Evolutionary conservation across 345 rosid species (phyloP).

Genomic region (Microcos paniculata): DNA sequence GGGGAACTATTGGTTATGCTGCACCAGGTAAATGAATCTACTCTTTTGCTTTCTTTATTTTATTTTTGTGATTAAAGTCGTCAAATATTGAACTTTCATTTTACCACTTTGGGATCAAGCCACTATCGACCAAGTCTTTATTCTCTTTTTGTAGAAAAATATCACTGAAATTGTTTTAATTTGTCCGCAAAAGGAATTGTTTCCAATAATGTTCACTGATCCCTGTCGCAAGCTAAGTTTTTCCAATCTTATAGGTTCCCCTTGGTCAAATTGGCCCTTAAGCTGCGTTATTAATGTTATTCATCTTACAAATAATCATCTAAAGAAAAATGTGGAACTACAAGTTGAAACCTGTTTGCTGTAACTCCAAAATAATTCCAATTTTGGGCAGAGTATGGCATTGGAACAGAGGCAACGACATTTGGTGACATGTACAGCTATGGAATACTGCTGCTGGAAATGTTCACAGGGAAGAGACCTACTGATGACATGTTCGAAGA

Average conservation of each 20-base stretch:
- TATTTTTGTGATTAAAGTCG: too few relatives aligned
- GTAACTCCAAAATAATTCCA: too few relatives aligned
- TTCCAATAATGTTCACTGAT: too few relatives aligned
- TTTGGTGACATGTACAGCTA: conserved; percentile 38
- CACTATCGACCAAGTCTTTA: too few relatives aligned
- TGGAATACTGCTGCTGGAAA: conserved; percentile 35
- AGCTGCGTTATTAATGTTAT: neutral
- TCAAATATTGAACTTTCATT: too few relatives aligned
- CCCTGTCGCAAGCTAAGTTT: too few relatives aligned
- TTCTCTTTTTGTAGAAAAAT: too few relatives aligned
- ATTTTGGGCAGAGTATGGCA: conserved; percentile 35
- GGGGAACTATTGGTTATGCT: conserved; percentile 39
- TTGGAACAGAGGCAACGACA: conserved; percentile 33
- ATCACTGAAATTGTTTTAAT: too few relatives aligned
- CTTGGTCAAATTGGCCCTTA: too few relatives aligned
- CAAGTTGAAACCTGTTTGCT: neutral
- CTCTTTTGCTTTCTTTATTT: too few relatives aligned
- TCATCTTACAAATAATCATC: neutral
- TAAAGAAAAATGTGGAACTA: neutral
- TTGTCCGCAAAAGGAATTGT: too few relatives aligned
- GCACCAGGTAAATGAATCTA: conserved; percentile 29
- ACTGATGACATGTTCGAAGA: conserved; percentile 28
- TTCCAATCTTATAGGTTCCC: neutral
- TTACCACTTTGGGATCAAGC: too few relatives aligned
- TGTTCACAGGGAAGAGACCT: conserved; percentile 38